Evolutionary conservation across 2,329 filamentous ascomycete species (phyloP).

Genomic region (Sarocladium kiliense): DNA sequence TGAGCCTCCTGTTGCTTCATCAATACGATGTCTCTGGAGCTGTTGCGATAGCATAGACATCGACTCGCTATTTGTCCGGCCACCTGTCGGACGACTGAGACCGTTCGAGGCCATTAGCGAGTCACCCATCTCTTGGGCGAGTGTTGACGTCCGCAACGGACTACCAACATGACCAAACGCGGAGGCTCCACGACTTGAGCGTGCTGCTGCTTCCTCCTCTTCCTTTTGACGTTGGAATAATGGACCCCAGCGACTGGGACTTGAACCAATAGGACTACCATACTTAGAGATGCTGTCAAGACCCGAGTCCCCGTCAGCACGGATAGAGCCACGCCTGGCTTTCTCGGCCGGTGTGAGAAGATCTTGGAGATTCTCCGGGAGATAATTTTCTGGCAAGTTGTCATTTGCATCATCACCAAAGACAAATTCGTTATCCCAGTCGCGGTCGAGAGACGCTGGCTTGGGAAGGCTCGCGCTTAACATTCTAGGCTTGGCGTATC

Average conservation of each 20-base stretch:
- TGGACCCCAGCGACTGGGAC: conserved; percentile 57
- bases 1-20: conserved; percentile 35
- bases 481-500: conserved; percentile 61
- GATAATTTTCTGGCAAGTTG: conserved; percentile 46
- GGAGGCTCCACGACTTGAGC: conserved; percentile 36
- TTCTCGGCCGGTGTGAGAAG: conserved; percentile 64
- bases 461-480: conserved; percentile 64
- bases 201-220: conserved; percentile 42
- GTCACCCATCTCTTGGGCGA: conserved; percentile 47
- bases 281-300: conserved; percentile 50
- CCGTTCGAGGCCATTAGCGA: conserved; percentile 29
- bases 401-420: conserved; percentile 70
- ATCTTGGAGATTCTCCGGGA: conserved; percentile 67
- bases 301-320: conserved; percentile 47
- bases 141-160: conserved; percentile 57
- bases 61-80: conserved; percentile 42
- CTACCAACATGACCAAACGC: conserved; percentile 63
- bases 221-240: conserved; percentile 56
- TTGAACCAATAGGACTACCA: conserved; percentile 52
- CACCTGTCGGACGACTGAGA: conserved; percentile 31
- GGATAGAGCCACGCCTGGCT: conserved; percentile 56
- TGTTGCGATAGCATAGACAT: conserved; percentile 58
- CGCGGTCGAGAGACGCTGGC: conserved; percentile 56
- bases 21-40: conserved; percentile 53
- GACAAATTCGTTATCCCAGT: conserved; percentile 59